A percentile compares a stretch with the other conserved stretches of the same genome.
These are phyloP conservation scores for Aspergillus coremiiformis DNA, from an alignment of 495 filamentous ascomycete genomes.

Conservation along the genomic window DNA sequence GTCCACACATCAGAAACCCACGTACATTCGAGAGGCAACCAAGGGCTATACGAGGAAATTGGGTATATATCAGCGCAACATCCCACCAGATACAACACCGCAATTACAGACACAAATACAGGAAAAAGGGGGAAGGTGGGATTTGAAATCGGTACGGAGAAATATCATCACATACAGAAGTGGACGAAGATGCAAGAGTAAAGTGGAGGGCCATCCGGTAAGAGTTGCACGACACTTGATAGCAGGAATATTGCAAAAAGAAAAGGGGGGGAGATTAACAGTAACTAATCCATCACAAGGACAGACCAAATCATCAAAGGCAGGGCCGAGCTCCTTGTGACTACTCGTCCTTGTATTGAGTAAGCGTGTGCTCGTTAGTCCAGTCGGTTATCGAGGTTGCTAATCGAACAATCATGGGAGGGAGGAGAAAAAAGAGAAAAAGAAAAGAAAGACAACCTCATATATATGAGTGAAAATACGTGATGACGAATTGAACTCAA, in stretches of 20 bases:
- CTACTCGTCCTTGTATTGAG: neutral
- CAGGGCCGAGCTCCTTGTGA: neutral
- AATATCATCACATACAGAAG: constrained; percentile 1
- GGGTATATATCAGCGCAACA: constrained; percentile 33
- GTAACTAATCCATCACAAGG: neutral
- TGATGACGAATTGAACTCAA: neutral
- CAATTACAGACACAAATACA: constrained; percentile 10
- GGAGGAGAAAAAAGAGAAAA: no score
- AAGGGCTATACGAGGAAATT: constrained; percentile 29
- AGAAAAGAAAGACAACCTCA: no score
- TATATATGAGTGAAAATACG: neutral
- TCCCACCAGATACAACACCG: constrained; percentile 26
- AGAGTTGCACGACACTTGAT: neutral
- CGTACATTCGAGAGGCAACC: constrained; percentile 16
- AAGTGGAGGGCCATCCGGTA: neutral
- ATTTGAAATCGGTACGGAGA: constrained; percentile 11
- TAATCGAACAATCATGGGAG: neutral
- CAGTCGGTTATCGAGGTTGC: neutral
- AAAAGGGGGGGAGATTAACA: no score
- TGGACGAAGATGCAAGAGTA: neutral
- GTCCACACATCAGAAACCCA: constrained; percentile 19
- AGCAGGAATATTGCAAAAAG: neutral
- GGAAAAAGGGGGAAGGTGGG: constrained; percentile 8
- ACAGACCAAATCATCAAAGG: neutral
- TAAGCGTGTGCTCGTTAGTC: neutral